phyloP scores from a whole-genome alignment of 352 stramenopile species.

The Pythium phragmiticola region DNA sequence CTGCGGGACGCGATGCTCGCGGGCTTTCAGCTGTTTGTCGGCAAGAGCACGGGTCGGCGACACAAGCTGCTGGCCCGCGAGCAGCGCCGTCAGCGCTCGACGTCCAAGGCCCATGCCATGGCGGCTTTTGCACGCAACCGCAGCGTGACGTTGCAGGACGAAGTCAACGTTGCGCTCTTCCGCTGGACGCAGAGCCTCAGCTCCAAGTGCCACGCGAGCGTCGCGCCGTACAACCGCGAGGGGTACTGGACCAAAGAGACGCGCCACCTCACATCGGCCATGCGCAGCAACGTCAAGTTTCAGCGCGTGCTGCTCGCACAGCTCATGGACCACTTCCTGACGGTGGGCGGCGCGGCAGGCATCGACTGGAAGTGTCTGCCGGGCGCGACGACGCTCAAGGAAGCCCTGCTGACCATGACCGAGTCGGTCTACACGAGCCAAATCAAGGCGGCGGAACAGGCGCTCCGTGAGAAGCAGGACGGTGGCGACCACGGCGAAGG shows the following conservation, averaged over 20 bases:
- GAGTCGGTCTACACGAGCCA: conserved; percentile 44
- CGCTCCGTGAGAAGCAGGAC: conserved; percentile 33
- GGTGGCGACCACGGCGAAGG: conserved; percentile 1
- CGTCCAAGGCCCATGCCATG: background rate
- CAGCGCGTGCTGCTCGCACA: conserved; percentile 40
- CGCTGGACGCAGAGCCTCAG: conserved; percentile 52
- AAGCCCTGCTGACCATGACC: conserved; percentile 40
- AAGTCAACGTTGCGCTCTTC: conserved; percentile 52
- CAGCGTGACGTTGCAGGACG: conserved; percentile 38
- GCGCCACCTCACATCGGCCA: conserved; percentile 27
- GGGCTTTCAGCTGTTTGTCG: conserved; percentile 35
- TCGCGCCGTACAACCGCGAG: conserved; percentile 44
- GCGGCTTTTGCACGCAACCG: conserved; percentile 19
- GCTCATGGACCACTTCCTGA: conserved; percentile 56
- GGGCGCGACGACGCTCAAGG: conserved; percentile 45
- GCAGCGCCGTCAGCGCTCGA: background rate
- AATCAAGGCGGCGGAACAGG: conserved; percentile 39
- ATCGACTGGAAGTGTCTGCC: conserved; percentile 70
- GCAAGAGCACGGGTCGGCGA: conserved; percentile 14
- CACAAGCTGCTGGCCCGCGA: conserved; percentile 13
- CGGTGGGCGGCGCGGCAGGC: conserved; percentile 31
- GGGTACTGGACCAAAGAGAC: conserved; percentile 47
- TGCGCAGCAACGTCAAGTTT: conserved; percentile 13
- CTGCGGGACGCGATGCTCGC: conserved; percentile 53
- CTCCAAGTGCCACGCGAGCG: conserved; percentile 46